Percentiles rank a stretch among this genome's conserved stretches.
These are phyloP conservation scores for Galeopsis tetrahit DNA, from an alignment of 257 asterid genomes.

Conservation along the genomic window DNA sequence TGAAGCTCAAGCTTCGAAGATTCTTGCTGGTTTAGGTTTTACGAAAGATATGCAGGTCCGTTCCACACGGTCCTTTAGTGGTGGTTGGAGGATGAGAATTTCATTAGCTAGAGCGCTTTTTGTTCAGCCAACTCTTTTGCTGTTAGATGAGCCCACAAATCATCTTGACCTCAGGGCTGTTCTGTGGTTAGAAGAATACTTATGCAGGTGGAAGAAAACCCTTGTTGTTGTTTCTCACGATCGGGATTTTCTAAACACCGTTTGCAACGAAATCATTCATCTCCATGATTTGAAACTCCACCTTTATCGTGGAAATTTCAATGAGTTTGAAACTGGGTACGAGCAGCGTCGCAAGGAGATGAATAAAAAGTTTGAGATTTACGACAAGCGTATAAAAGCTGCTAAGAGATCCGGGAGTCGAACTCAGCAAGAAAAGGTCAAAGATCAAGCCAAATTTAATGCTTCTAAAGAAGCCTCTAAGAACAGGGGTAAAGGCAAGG, in stretches of 20 bases:
- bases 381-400: constrained; percentile 58
- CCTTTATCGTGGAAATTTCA: constrained; percentile 66
- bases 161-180: constrained; percentile 83
- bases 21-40: constrained; percentile 77
- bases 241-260: constrained; percentile 67
- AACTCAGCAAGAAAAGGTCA: constrained; percentile 67
- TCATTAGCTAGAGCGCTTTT: constrained; percentile 76
- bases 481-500: constrained; percentile 54
- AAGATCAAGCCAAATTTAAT: constrained; percentile 60
- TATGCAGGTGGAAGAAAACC: constrained; percentile 79
- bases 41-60: constrained; percentile 71
- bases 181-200: constrained; percentile 72
- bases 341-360: constrained; percentile 69
- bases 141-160: constrained; percentile 75
- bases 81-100: constrained; percentile 86
- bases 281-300: constrained; percentile 68
- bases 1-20: constrained; percentile 77
- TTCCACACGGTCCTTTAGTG: constrained; percentile 68
- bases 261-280: constrained; percentile 66
- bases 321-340: constrained; percentile 61
- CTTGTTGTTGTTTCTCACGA: constrained; percentile 74
- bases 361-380: constrained; percentile 63
- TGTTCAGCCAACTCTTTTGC: constrained; percentile 72
- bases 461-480: constrained; percentile 65
- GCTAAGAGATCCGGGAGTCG: constrained; percentile 69